These are phyloP conservation scores for Helotiales sp. DNA, from an alignment of 2,329 filamentous ascomycete species.

Conservation along the genomic window DNA sequence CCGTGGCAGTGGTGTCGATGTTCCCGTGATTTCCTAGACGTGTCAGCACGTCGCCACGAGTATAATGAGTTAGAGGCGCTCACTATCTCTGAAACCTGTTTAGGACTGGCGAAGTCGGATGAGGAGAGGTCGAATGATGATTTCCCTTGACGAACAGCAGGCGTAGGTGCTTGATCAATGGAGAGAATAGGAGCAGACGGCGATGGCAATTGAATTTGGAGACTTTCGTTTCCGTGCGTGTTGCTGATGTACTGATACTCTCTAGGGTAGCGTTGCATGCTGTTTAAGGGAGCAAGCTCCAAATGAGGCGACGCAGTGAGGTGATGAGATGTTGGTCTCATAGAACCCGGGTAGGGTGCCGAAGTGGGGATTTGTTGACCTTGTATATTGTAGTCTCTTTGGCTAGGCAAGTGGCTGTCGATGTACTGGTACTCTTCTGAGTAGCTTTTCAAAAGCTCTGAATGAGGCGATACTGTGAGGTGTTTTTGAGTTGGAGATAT, in stretches of 20 bases:
- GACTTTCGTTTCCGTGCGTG: too few species aligned
- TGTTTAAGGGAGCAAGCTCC: constrained; percentile 71
- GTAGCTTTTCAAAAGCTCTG: constrained; percentile 68
- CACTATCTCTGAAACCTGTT: neutral
- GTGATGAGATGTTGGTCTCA: constrained; percentile 84
- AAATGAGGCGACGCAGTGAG: too few species aligned
- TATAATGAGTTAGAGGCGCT: neutral
- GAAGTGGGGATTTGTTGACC: constrained; percentile 66
- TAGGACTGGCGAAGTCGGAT: too few species aligned
- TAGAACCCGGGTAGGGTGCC: constrained; percentile 59
- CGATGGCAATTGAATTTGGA: too few species aligned
- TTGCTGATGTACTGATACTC: constrained; percentile 83
- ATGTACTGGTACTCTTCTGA: constrained; percentile 74
- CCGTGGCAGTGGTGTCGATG: neutral
- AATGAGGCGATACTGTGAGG: constrained; percentile 78
- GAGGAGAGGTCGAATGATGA: too few species aligned
- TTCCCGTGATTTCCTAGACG: neutral
- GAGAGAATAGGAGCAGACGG: too few species aligned
- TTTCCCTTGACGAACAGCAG: too few species aligned
- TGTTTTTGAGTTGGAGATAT: constrained; percentile 82
- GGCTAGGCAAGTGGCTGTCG: constrained; percentile 77
- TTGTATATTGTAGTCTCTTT: constrained; percentile 58
- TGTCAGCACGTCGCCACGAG: neutral
- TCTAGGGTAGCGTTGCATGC: constrained; percentile 56
- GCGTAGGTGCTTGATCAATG: too few species aligned